Conservation (phyloP, 2,329 filamentous ascomycete species). For the Ophiostoma triangulosporum region DNA sequence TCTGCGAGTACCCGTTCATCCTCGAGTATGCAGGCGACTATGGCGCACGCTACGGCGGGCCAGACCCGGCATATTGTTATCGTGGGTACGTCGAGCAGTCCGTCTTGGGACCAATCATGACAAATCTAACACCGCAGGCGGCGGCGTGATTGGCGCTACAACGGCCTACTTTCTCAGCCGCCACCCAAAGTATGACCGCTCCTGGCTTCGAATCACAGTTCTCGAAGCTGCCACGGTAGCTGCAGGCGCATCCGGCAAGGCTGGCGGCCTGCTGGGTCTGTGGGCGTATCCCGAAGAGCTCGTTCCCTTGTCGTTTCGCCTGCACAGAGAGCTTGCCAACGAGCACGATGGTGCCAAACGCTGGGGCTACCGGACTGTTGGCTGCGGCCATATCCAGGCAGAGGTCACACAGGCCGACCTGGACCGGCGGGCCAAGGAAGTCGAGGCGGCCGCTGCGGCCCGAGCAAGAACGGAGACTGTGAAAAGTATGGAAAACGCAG, state of each 20-base stretch:
- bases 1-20: not conserved
- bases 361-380: conserved; percentile 78
- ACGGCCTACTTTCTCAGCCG: conserved; percentile 85
- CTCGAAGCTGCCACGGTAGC: conserved; percentile 77
- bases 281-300: conserved; percentile 84
- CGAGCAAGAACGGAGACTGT: no score
- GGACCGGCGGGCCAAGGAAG: conserved; percentile 9
- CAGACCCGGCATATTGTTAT: conserved; percentile 25
- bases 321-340: conserved; percentile 73
- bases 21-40: not conserved
- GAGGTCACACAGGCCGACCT: conserved; percentile 18
- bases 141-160: conserved; percentile 84
- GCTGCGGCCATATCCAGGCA: conserved; percentile 49
- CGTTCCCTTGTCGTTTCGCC: conserved; percentile 70
- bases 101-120: not conserved
- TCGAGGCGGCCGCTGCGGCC: conserved; percentile 13
- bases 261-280: conserved; percentile 74
- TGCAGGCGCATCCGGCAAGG: conserved; percentile 87
- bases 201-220: conserved; percentile 66
- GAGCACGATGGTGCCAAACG: conserved; percentile 63
- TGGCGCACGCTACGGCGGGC: conserved; percentile 2
- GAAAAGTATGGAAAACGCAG: no score
- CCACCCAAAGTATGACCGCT: conserved; percentile 65
- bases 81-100: conserved; percentile 22
- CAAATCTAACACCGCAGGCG: conserved; percentile 39